Evolutionary conservation across 306 rosid genomes (phyloP).

Genomic region (Ormosia semicastrata): DNA sequence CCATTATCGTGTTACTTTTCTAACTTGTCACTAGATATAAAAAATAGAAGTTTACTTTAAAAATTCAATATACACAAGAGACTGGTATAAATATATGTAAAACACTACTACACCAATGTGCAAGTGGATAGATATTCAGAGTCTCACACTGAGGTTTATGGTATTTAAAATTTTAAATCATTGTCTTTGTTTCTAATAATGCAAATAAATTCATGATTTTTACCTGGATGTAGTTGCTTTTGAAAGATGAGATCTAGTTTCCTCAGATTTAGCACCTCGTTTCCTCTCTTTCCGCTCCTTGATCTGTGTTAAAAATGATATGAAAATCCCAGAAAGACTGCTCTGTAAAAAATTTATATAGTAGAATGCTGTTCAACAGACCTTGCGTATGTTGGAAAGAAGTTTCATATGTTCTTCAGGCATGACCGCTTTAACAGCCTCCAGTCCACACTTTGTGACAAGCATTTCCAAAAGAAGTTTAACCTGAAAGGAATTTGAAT

Average conservation of each 20-base stretch:
- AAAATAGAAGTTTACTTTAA: neutral
- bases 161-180: neutral
- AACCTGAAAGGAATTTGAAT: conserved; percentile 48
- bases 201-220: conserved; percentile 7
- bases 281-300: conserved; percentile 80
- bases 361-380: conserved; percentile 21
- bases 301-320: conserved; percentile 46
- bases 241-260: conserved; percentile 64
- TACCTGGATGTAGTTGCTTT: conserved; percentile 89
- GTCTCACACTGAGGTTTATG: neutral
- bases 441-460: conserved; percentile 74
- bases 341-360: neutral
- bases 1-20: neutral
- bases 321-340: neutral
- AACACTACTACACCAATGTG: neutral
- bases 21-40: neutral
- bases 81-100: too few species aligned
- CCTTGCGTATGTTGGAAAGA: conserved; percentile 92
- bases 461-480: conserved; percentile 85
- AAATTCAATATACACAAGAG: neutral
- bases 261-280: conserved; percentile 58
- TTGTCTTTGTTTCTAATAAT: neutral
- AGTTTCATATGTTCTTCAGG: conserved; percentile 92
- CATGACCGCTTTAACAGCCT: conserved; percentile 87
- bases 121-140: neutral